Evolutionary conservation across 2,329 filamentous ascomycete genomes (phyloP).

Genomic region (Ceratocystiopsis brevicomis): DNA sequence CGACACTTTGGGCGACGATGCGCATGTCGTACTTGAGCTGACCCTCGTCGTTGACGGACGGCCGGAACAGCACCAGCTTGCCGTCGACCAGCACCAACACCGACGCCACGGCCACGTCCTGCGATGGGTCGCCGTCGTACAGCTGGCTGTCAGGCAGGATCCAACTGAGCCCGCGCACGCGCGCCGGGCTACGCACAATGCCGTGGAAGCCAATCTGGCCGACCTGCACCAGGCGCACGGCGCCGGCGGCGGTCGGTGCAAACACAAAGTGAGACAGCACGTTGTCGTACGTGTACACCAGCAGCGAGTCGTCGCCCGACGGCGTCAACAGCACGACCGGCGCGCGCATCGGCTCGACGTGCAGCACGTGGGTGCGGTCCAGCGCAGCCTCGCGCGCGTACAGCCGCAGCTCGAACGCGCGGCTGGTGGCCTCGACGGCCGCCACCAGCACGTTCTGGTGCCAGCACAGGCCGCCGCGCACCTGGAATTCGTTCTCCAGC

Average conservation of each 20-base stretch:
- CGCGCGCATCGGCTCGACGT: slow-evolving; percentile 59
- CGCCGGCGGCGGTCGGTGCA: slow-evolving; percentile 39
- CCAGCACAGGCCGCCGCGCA: slow-evolving; percentile 96
- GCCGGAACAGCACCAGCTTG: slow-evolving; percentile 81
- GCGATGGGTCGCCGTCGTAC: slow-evolving; percentile 77
- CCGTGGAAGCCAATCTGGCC: slow-evolving; percentile 95
- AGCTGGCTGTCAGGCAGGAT: slow-evolving; percentile 82
- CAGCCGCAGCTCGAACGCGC: slow-evolving; percentile 70
- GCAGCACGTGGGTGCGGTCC: slow-evolving; percentile 52
- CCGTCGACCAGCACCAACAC: slow-evolving; percentile 95
- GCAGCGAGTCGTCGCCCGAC: slow-evolving; percentile 79
- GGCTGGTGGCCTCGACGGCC: slow-evolving; percentile 68
- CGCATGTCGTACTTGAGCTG: slow-evolving; percentile 97
- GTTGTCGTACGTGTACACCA: slow-evolving; percentile 96
- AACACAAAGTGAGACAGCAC: slow-evolving; percentile 90
- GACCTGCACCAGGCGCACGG: slow-evolving; percentile 70
- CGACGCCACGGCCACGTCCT: slow-evolving; percentile 83
- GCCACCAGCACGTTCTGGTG: slow-evolving; percentile 89
- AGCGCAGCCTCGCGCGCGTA: slow-evolving; percentile 76
- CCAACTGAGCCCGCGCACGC: slow-evolving; percentile 89
- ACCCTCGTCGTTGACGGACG: slow-evolving; percentile 62
- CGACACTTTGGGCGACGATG: slow-evolving; percentile 85
- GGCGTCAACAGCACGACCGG: slow-evolving; percentile 80
- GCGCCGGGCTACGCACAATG: slow-evolving; percentile 80
- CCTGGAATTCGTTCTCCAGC: slow-evolving; percentile 76